These are phyloP conservation scores for Coemansia sp. DNA, from an alignment of 192 early-diverging fungal species.

Conservation along the genomic window DNA sequence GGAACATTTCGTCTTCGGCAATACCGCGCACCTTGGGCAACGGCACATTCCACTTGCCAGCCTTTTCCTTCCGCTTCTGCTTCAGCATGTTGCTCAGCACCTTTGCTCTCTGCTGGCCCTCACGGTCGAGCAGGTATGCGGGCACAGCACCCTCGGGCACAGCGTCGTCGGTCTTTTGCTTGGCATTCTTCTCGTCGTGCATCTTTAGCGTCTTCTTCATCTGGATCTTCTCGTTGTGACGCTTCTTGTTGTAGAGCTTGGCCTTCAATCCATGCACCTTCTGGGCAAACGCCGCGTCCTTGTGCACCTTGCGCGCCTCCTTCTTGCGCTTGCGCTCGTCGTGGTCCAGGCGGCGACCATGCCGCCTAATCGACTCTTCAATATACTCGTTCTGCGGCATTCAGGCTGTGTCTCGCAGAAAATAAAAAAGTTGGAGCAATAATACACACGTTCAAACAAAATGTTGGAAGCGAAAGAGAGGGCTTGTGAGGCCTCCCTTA, in stretches of 20 bases:
- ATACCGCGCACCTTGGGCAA: conserved; percentile 98
- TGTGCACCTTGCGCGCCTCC: conserved; percentile 93
- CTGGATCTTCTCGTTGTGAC: conserved; percentile 97
- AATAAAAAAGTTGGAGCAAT: neutral
- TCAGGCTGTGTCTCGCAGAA: conserved; percentile 2
- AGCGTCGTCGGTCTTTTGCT: conserved; percentile 86
- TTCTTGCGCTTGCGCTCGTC: conserved; percentile 97
- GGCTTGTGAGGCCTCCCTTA: too few relatives aligned
- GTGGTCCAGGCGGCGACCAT: conserved; percentile 94
- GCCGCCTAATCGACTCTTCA: conserved; percentile 96
- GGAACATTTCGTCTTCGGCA: conserved; percentile 99
- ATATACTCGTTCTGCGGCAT: conserved; percentile 97
- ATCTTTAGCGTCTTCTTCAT: conserved; percentile 99
- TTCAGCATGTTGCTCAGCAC: conserved; percentile 99
- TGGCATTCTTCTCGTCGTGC: conserved; percentile 96
- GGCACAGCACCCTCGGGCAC: conserved; percentile 96
- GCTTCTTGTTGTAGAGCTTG: conserved; percentile 99
- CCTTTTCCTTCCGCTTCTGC: conserved; percentile 99
- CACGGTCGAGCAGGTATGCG: conserved; percentile 97
- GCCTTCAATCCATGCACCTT: conserved; percentile 98
- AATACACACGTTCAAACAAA: neutral
- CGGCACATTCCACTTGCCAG: conserved; percentile 97
- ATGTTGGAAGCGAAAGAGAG: neutral
- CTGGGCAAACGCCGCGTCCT: conserved; percentile 87
- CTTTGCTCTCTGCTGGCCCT: conserved; percentile 96